Base-by-base conservation (phyloP, 208 protist species). In the Crithidia thermophila region DNA sequence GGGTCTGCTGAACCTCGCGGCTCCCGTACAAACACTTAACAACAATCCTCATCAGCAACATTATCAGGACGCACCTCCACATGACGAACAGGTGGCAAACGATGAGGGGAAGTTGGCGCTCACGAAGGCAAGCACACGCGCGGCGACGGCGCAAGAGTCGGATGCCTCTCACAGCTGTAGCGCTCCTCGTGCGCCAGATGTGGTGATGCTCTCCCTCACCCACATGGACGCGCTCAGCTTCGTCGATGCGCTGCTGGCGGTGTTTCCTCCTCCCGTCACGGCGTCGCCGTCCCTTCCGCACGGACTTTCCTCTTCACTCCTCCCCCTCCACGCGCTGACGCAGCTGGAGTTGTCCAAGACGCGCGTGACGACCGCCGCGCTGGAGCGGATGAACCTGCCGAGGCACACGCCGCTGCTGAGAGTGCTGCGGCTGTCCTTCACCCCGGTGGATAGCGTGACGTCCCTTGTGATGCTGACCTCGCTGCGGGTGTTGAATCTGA, bases 181-280 rank as follows among this genome's bases (percentile, higher is more conserved):
- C 11, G 16, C n/a, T 37, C 39, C 20, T 16, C 3, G 4, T 43
- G 33, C 14, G 4, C 20, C 18, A 9, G 55, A 49, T 7, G 33
- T 50, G 16, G 18, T n/a, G 27, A 49, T 61, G 55, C 40, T 61
- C 14, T 61, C 55, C 13, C 27, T 61, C 16, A 50, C 55, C 1
- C 55, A 61, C 55, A 36, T 61, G 23, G 55, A 61, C 27, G 46
- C 55, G 11, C 39, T 61, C n/a, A 40, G 39, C 40, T 49, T 61
- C 16, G 55, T 61, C 1, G 55, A 61, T 18, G 55, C 25, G 7
- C 27, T 61, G 39, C 37, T 21, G 23, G 55, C 23, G 1, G 55
- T 61, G 1, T 61, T 61, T 36, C 55, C 40, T 31, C 36, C 2
- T 30, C n/a, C 8, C 0, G 11, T 21, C 20, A 13, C 36, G 23